A percentile compares a stretch with the other conserved stretches of the same genome.
These are phyloP conservation scores for Helotiales sp. DNA, from an alignment of 2,329 filamentous ascomycete genomes.

Conservation along the genomic window DNA sequence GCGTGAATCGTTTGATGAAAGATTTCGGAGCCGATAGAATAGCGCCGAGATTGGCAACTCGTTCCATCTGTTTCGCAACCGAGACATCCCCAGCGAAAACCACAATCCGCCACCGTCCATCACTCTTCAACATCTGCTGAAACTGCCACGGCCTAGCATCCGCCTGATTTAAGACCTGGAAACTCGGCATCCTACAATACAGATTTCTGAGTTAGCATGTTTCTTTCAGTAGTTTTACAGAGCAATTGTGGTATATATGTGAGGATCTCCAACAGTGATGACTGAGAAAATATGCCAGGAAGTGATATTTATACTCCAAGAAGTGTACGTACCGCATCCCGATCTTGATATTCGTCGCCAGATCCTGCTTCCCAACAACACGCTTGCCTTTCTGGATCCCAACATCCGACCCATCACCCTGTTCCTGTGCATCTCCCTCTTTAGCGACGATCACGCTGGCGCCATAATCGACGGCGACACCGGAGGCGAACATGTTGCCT, in stretches of 20 bases:
- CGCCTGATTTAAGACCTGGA: constrained; percentile 64
- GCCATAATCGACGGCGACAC: constrained; percentile 63
- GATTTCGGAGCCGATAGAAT: constrained; percentile 45
- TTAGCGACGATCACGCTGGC: constrained; percentile 62
- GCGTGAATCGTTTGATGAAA: constrained; percentile 54
- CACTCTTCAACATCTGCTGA: constrained; percentile 59
- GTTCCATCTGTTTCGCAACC: constrained; percentile 47
- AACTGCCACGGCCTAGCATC: constrained; percentile 60
- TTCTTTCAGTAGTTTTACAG: too few species aligned
- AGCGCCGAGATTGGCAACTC: constrained; percentile 54
- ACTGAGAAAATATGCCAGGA: too few species aligned
- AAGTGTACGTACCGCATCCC: too few species aligned
- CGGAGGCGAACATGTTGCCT: constrained; percentile 63
- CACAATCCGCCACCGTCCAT: constrained; percentile 63
- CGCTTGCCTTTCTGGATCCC: constrained; percentile 56
- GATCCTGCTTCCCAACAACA: constrained; percentile 52
- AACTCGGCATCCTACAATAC: constrained; percentile 60
- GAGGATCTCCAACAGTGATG: too few species aligned
- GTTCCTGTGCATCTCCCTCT: constrained; percentile 48
- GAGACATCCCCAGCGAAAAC: constrained; percentile 66
- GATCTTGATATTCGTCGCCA: constrained; percentile 41
- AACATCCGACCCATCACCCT: constrained; percentile 56
- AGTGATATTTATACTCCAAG: too few species aligned
- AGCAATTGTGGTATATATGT: too few species aligned
- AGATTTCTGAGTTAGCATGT: too few species aligned